A percentile compares a stretch with the other conserved stretches of the same genome.
Conservation (phyloP, 352 stramenopile species). For the Halophytophthora polymorphica region DNA sequence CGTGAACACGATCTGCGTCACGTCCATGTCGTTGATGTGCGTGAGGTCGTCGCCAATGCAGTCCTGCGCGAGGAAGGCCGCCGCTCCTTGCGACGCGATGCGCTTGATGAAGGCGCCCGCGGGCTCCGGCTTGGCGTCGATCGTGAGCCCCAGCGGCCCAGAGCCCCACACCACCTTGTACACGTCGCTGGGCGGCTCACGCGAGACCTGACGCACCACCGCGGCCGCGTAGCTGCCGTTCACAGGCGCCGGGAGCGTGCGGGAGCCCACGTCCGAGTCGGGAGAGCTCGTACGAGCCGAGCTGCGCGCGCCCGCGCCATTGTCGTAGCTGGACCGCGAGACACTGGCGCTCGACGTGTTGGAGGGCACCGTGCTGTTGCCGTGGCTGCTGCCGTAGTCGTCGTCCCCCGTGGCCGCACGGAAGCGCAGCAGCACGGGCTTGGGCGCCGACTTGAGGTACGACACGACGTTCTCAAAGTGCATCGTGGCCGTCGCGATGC, state of each 20-base stretch:
- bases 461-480: slow-evolving; percentile 81
- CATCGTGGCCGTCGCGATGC: slow-evolving; percentile 58
- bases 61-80: slow-evolving; percentile 71
- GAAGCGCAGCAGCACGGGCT: slow-evolving; percentile 74
- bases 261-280: slow-evolving; percentile 3
- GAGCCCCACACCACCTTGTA: slow-evolving; percentile 83
- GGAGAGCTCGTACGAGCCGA: slow-evolving; percentile 7
- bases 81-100: slow-evolving; percentile 67
- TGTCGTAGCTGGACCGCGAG: slow-evolving; percentile 30
- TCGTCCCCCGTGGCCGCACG: slow-evolving; percentile 43
- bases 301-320: slow-evolving; percentile 11
- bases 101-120: slow-evolving; percentile 82
- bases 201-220: slow-evolving; percentile 34
- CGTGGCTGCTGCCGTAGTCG: slow-evolving; percentile 27
- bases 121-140: slow-evolving; percentile 59
- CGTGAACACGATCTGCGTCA: slow-evolving; percentile 65
- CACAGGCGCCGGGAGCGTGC: slow-evolving; percentile 13
- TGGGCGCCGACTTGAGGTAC: slow-evolving; percentile 78
- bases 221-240: slow-evolving; percentile 18
- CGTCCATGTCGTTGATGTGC: slow-evolving; percentile 86
- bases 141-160: slow-evolving; percentile 74
- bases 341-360: slow-evolving; percentile 19
- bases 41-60: slow-evolving; percentile 79
- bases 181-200: slow-evolving; percentile 35
- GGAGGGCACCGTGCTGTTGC: slow-evolving; percentile 30